Percentiles rank a stretch among this genome's conserved stretches.
These are phyloP conservation scores for Suillus variegatus DNA, from an alignment of 768 basidiomycete genomes.

Conservation along the genomic window DNA sequence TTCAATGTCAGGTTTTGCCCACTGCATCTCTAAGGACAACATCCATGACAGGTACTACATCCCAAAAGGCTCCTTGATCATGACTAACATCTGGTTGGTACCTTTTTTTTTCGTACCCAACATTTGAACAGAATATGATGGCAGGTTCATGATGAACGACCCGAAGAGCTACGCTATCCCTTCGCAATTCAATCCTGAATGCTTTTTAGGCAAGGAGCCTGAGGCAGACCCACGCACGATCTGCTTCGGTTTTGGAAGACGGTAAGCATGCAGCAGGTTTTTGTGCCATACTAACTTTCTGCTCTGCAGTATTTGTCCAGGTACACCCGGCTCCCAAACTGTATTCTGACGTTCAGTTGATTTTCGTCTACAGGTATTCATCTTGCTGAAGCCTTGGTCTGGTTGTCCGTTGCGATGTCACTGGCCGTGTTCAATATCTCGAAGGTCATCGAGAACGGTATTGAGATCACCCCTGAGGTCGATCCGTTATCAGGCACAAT, in stretches of 20 bases:
- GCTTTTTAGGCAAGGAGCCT: slow-evolving; percentile 43
- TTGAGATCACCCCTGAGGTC: slow-evolving; percentile 52
- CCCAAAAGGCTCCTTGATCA: slow-evolving; percentile 44
- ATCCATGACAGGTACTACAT: slow-evolving; percentile 63
- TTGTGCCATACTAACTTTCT: slow-evolving; percentile 8
- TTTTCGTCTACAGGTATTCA: slow-evolving; percentile 40
- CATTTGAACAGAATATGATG: neutral
- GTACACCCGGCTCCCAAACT: neutral
- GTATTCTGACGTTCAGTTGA: slow-evolving; percentile 5
- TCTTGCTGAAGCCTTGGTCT: slow-evolving; percentile 53
- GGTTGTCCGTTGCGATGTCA: slow-evolving; percentile 43
- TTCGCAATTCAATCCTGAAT: slow-evolving; percentile 52
- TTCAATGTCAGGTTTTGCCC: slow-evolving; percentile 34
- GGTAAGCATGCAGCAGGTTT: slow-evolving; percentile 31
- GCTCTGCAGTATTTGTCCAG: slow-evolving; percentile 11
- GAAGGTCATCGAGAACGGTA: slow-evolving; percentile 45
- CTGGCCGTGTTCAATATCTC: slow-evolving; percentile 51
- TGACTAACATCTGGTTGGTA: slow-evolving; percentile 26
- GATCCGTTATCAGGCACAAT: slow-evolving; percentile 65
- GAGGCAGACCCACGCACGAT: slow-evolving; percentile 55
- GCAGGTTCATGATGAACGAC: slow-evolving; percentile 25
- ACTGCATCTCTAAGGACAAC: slow-evolving; percentile 60
- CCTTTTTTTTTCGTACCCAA: slow-evolving; percentile 12
- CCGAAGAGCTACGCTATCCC: slow-evolving; percentile 46
- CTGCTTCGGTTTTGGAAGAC: slow-evolving; percentile 67